These are phyloP conservation scores for Penicillium sp. DNA, from an alignment of 2,329 filamentous ascomycete species.

Conservation along the genomic window DNA sequence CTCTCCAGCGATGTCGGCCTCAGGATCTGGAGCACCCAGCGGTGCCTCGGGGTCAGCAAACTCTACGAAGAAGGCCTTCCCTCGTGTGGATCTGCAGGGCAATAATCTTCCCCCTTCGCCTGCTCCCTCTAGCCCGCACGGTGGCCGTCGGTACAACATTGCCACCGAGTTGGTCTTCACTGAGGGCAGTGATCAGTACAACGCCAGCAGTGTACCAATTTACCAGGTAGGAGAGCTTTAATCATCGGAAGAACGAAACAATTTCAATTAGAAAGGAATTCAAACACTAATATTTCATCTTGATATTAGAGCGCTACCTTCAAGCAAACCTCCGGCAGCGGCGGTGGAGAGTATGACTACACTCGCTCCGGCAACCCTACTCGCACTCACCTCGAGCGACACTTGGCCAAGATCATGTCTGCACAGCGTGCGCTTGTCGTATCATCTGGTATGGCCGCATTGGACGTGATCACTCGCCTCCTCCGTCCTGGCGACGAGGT, in stretches of 20 bases:
- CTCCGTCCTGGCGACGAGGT: constrained; percentile 94
- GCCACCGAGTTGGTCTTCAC: constrained; percentile 97
- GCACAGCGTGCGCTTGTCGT: constrained; percentile 88
- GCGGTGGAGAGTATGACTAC: constrained; percentile 94
- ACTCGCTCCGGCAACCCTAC: constrained; percentile 97
- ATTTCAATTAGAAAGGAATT: neutral
- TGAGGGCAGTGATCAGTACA: constrained; percentile 95
- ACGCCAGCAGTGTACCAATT: constrained; percentile 92
- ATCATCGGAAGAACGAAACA: neutral
- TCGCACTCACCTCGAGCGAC: constrained; percentile 90
- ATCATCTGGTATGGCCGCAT: constrained; percentile 93
- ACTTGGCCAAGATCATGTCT: constrained; percentile 98
- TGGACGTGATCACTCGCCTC: constrained; percentile 93
- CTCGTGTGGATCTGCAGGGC: constrained; percentile 75
- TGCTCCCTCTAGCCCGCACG: constrained; percentile 85
- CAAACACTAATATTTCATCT: constrained; percentile 2
- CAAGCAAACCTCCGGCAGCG: constrained; percentile 82
- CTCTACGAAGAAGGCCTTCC: constrained; percentile 55
- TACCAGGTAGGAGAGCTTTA: constrained; percentile 68
- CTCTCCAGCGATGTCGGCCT: constrained; percentile 46
- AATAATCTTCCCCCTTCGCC: constrained; percentile 88
- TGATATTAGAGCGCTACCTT: constrained; percentile 78
- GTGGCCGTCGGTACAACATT: constrained; percentile 85
- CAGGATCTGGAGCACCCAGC: constrained; percentile 35
- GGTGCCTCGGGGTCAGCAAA: constrained; percentile 31